Percentiles rank a stretch among this genome's conserved stretches.
Evolutionary conservation across 371 early-diverging fungal species (phyloP).

Genomic region (Rhizomucor pusillus): DNA sequence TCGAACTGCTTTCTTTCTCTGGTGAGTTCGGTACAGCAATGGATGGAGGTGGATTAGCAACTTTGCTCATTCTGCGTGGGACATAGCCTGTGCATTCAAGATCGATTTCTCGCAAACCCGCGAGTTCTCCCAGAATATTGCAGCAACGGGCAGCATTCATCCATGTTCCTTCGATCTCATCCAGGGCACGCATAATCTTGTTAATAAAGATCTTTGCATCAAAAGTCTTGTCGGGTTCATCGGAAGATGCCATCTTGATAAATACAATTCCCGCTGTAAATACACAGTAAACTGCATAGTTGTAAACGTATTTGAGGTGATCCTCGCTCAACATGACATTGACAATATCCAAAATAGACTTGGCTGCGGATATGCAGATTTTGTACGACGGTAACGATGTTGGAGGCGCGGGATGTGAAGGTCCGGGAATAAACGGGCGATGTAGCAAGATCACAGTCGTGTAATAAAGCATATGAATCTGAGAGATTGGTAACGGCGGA

Average conservation of each 20-base stretch:
- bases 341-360: constrained; percentile 42
- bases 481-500: constrained; percentile 30
- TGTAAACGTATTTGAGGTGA: constrained; percentile 30
- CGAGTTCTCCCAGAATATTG: constrained; percentile 47
- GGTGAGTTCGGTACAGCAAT: constrained; percentile 10
- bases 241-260: constrained; percentile 28
- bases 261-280: constrained; percentile 44
- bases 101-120: constrained; percentile 37
- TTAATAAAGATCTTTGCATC: constrained; percentile 31
- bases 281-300: constrained; percentile 36
- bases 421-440: constrained; percentile 37
- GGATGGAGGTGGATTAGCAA: too few species aligned
- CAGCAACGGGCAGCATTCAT: constrained; percentile 30
- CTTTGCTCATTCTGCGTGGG: too few species aligned
- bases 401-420: constrained; percentile 16
- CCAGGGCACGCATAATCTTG: constrained; percentile 33
- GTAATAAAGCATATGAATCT: constrained; percentile 45
- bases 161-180: constrained; percentile 40
- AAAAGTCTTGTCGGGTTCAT: constrained; percentile 15
- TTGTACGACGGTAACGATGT: constrained; percentile 34
- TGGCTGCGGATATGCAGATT: constrained; percentile 47
- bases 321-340: constrained; percentile 30
- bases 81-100: constrained; percentile 8
- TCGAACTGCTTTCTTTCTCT: too few species aligned
- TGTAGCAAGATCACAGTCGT: constrained; percentile 41